phyloP scores from a whole-genome alignment of 352 stramenopile species.

The Phytophthora constricta region DNA sequence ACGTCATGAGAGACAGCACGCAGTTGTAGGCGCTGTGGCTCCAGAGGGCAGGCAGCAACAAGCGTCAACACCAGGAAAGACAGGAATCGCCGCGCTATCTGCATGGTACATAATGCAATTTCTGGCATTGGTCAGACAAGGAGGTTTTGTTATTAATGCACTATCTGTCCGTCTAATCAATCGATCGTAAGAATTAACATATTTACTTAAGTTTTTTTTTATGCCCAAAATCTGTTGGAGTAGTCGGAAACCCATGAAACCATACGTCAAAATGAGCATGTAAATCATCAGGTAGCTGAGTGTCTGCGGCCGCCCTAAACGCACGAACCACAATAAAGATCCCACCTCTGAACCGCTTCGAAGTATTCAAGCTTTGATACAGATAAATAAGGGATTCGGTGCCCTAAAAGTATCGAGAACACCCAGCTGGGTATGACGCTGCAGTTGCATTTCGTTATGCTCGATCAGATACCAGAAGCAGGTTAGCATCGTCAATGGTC shows the following conservation, averaged over 20 bases:
- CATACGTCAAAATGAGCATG: conserved; percentile 36
- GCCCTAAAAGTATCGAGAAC: conserved; percentile 31
- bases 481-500: not conserved
- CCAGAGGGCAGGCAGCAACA: not conserved
- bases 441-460: conserved; percentile 4
- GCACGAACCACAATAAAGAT: conserved; percentile 38
- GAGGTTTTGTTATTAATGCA: not conserved
- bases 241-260: conserved; percentile 32
- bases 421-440: conserved; percentile 19
- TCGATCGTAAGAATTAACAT: not conserved
- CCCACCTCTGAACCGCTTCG: conserved; percentile 13
- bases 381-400: conserved; percentile 14
- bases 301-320: conserved; percentile 32
- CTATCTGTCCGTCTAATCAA: not conserved
- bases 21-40: not conserved
- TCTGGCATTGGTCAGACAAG: not conserved
- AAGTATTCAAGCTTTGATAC: conserved; percentile 1
- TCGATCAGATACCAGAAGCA: not conserved
- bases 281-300: conserved; percentile 31
- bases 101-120: not conserved
- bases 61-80: conserved; percentile 11
- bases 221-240: not conserved
- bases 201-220: not conserved
- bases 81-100: not conserved
- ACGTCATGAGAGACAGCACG: not conserved